Conservation (phyloP, 441 rosid genomes). For the Adansonia grandidieri region DNA sequence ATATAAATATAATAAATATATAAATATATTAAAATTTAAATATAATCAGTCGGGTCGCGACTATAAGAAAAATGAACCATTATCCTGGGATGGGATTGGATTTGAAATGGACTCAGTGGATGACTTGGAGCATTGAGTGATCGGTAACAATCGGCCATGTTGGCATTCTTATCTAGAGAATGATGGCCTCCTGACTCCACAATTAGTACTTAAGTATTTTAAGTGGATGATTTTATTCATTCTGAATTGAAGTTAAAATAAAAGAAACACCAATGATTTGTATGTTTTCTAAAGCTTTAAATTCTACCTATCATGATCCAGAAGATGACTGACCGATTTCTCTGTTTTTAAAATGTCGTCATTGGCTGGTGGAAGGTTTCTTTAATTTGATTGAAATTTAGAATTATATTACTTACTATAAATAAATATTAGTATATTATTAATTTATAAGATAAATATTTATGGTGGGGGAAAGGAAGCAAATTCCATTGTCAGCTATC, state of each 20-base stretch:
- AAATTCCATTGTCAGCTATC: neutral
- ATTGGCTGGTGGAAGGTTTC: constrained; percentile 5
- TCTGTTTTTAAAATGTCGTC: neutral
- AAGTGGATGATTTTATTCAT: too few relatives aligned
- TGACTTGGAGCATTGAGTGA: neutral
- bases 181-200: neutral
- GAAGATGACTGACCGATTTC: neutral
- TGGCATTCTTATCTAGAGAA: constrained; percentile 23
- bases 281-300: neutral
- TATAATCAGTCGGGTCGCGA: too few relatives aligned
- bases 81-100: neutral
- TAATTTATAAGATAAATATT: neutral
- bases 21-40: too few relatives aligned
- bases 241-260: too few relatives aligned
- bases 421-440: neutral
- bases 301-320: neutral
- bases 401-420: neutral
- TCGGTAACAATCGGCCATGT: neutral
- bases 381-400: neutral
- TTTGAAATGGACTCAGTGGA: neutral
- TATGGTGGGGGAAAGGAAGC: neutral
- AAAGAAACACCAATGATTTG: neutral
- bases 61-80: too few relatives aligned
- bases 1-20: too few relatives aligned
- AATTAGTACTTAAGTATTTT: too few relatives aligned